A percentile compares a stretch with the other conserved stretches of the same genome.
These are phyloP conservation scores for Incumbomyces delicatus DNA, from an alignment of 2,329 filamentous ascomycete species.

Conservation along the genomic window DNA sequence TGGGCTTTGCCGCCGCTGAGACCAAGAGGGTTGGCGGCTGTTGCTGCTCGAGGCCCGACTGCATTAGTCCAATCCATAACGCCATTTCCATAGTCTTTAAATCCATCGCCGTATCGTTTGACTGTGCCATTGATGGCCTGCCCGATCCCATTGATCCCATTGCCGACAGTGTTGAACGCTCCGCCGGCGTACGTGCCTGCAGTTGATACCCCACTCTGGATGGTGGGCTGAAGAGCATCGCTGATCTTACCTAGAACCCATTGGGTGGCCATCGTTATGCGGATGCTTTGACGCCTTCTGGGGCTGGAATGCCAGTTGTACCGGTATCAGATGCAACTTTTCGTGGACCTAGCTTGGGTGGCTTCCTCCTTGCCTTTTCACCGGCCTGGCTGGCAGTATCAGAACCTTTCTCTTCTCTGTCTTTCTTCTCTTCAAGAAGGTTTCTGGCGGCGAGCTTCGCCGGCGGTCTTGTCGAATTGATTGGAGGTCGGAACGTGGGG, in stretches of 20 bases:
- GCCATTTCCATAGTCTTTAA: conserved; percentile 23
- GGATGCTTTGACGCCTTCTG: conserved; percentile 6
- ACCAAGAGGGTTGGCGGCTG: conserved; percentile 22
- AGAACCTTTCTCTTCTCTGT: conserved; percentile 5
- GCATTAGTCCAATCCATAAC: conserved; percentile 24
- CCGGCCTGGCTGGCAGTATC: conserved; percentile 10
- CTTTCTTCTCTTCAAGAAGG: conserved; percentile 3
- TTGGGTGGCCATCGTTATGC: conserved; percentile 19
- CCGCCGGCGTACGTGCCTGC: conserved; percentile 19
- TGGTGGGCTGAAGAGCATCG: conserved; percentile 17
- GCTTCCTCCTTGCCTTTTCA: conserved; percentile 16
- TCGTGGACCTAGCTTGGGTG: conserved; percentile 18
- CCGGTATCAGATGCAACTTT: conserved; percentile 10
- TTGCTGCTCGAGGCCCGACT: conserved; percentile 15
- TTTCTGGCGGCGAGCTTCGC: conserved; percentile 1
- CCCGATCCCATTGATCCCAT: conserved; percentile 21
- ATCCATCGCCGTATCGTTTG: conserved; percentile 18
- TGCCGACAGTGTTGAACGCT: conserved; percentile 19
- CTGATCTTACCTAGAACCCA: conserved; percentile 20
- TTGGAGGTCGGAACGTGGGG: conserved; percentile 15
- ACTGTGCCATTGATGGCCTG: conserved; percentile 19
- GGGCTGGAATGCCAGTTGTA: conserved; percentile 3
- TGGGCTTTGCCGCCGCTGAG: conserved; percentile 14
- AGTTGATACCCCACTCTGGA: conserved; percentile 15
- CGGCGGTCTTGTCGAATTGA: conserved; percentile 17